Base-by-base conservation (phyloP, 2,329 filamentous ascomycete genomes). In the Chaetomiaceae sp. region DNA sequence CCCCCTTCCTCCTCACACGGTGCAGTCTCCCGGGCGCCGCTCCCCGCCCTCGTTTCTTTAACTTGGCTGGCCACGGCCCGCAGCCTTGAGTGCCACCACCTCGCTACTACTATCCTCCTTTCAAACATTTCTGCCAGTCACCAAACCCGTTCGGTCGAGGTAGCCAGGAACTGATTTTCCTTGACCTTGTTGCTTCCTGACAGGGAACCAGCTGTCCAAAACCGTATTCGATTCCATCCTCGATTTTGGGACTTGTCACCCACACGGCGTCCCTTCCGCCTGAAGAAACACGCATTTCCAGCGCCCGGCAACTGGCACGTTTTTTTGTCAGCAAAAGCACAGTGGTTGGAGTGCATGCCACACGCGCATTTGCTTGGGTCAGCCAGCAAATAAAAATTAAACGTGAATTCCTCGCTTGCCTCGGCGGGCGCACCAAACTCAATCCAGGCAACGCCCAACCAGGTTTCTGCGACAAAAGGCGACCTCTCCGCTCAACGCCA, bases 401-500 rank as follows among this genome's bases (percentile, higher is more conserved):
- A 62, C 60, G 59, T 64, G 65, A 55, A 68, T 69, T 71, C 65
- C 66, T 72, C 69, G 68, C 68, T 74, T 73, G 70, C 68, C 70
- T 75, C 72, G 65, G 64, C 54, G 63, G 62, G 64, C 64, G 67
- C 67, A 69, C 72, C 73, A 73, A 68, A 70, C 71, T 74, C 70
- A 63, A 73, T 73, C 66, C 66, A 74, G 71, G 55, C 68, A 68
- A 63, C 63, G 63, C 71, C 74, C 72, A 76, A 76, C 75, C 75
- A 75, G 73, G 73, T 74, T 74, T 75, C 72, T 73, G 74, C 74
- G 69, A 78, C 73, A 70, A 69, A 70, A 69, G 68, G 66, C 71
- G 63, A 65, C 62, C 67, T 73, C 72, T 73, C 73, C 75, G 73
- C 73, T 72, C 72, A 71, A 73, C 73, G 70, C 78, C 78, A 79